Conservation (phyloP, 129 eudicot species). For the Centella asiatica region DNA sequence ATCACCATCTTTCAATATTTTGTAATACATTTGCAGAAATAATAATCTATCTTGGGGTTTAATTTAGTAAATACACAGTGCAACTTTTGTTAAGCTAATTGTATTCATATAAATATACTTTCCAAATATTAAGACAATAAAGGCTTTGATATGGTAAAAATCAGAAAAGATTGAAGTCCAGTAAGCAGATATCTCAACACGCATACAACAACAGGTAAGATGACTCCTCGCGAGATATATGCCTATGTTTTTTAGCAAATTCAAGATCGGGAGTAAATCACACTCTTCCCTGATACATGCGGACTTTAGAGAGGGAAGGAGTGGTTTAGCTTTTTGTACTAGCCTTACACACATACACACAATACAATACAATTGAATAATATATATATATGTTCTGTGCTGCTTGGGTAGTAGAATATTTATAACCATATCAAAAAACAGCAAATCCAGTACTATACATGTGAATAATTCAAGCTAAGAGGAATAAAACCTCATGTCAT, state of each 20-base stretch:
- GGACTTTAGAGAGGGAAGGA: no score
- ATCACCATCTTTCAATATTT: constrained; percentile 2
- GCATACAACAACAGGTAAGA: background rate
- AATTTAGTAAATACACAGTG: no score
- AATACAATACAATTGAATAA: no score
- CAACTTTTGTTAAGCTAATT: no score
- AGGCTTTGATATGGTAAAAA: background rate
- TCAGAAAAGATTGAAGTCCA: background rate
- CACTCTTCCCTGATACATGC: background rate
- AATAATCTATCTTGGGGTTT: background rate
- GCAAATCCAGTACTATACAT: no score
- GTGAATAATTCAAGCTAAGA: no score
- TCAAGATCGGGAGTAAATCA: background rate
- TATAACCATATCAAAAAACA: no score
- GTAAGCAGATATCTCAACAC: background rate
- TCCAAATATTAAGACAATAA: background rate
- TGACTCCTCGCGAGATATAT: background rate
- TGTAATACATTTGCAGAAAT: background rate
- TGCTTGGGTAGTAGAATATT: no score
- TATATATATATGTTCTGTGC: no score
- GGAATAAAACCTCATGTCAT: background rate
- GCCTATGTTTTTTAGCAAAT: background rate
- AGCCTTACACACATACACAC: no score
- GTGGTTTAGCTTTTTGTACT: no score
- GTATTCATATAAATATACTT: no score